phyloP scores from a whole-genome alignment of 805 yeast genomes.

The Candida yuanshanica region DNA sequence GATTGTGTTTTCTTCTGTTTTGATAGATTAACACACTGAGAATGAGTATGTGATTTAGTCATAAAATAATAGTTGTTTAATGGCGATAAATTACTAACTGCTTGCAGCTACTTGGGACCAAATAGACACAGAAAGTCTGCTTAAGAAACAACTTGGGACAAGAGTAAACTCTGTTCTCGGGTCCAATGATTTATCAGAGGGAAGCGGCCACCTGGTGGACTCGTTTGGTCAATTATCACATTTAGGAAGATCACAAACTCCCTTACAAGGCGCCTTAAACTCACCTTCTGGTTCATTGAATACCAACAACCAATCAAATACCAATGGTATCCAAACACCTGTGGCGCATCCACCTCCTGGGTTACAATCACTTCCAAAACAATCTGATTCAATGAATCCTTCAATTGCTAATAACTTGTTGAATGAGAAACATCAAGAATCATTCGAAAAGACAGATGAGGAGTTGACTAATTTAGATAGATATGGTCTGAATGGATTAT shows the following conservation, averaged over 20 bases:
- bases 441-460: slow-evolving; percentile 13
- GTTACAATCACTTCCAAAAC: slow-evolving; percentile 1
- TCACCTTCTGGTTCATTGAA: slow-evolving; percentile 7
- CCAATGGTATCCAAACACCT: slow-evolving; percentile 1
- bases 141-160: slow-evolving; percentile 4
- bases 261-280: slow-evolving; percentile 11
- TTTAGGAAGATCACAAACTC: slow-evolving; percentile 12
- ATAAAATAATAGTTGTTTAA: too few relatives aligned
- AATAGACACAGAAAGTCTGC: slow-evolving; percentile 7
- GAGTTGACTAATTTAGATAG: slow-evolving; percentile 43
- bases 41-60: neutral
- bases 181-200: neutral
- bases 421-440: neutral
- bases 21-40: neutral
- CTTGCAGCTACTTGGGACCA: slow-evolving; percentile 11
- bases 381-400: neutral
- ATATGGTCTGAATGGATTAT: slow-evolving; percentile 64
- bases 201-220: neutral
- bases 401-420: neutral
- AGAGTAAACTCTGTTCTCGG: neutral
- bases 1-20: too few relatives aligned
- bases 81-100: slow-evolving; percentile 1
- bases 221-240: slow-evolving; percentile 1
- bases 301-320: neutral
- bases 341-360: slow-evolving; percentile 4